Conservation (phyloP, 345 rosid species). For the Bruguiera parviflora region DNA sequence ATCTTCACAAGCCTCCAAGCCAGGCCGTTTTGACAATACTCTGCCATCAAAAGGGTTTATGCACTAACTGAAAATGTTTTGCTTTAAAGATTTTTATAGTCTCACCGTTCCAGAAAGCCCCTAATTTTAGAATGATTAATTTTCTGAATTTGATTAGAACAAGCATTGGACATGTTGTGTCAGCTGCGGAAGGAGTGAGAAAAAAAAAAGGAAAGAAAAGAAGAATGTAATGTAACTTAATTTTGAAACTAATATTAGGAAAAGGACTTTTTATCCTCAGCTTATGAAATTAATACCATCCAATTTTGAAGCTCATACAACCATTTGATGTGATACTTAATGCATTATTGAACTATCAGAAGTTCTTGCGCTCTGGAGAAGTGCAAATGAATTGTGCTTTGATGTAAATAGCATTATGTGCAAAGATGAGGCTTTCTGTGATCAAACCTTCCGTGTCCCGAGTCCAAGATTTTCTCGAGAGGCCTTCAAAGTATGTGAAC, state of each 20-base stretch:
- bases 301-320: too few relatives aligned
- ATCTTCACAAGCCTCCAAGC: conserved; percentile 39
- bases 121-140: not conserved
- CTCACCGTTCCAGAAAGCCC: too few relatives aligned
- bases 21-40: conserved; percentile 36
- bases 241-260: not conserved
- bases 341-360: conserved; percentile 41
- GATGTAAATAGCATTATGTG: conserved; percentile 99
- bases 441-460: conserved; percentile 75
- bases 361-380: conserved; percentile 68
- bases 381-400: conserved; percentile 75
- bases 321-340: not conserved
- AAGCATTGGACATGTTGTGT: too few relatives aligned
- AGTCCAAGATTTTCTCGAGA: conserved; percentile 71
- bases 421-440: conserved; percentile 72
- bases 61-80: not conserved
- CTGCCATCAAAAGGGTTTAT: conserved; percentile 54
- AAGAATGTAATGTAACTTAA: not conserved
- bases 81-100: too few relatives aligned
- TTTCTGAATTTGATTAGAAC: too few relatives aligned
- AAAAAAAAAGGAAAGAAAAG: not conserved
- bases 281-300: too few relatives aligned
- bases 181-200: not conserved
- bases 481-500: conserved; percentile 65
- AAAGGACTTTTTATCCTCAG: not conserved